phyloP scores from a whole-genome alignment of 2,329 filamentous ascomycete genomes.

The Trichoderma aggressivum region DNA sequence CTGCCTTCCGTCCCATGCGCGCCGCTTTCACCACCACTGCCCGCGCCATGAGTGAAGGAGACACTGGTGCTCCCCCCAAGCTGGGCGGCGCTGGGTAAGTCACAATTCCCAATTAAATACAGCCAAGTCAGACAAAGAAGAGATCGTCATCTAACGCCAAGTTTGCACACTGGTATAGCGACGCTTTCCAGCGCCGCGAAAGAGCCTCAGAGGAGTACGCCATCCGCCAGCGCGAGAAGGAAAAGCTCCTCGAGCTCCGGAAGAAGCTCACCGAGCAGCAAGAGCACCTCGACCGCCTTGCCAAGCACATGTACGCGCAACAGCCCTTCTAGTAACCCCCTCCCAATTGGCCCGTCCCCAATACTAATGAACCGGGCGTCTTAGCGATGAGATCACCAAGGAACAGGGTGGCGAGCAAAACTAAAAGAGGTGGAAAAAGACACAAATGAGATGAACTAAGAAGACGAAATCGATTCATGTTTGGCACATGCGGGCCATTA shows the following conservation, averaged over 20 bases:
- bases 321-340: slow-evolving; percentile 33
- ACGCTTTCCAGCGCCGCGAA: slow-evolving; percentile 91
- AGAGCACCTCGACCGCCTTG: slow-evolving; percentile 77
- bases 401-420: slow-evolving; percentile 66
- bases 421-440: slow-evolving; percentile 35
- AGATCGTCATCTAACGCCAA: neutral
- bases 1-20: slow-evolving; percentile 51
- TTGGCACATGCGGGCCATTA: neutral
- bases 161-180: slow-evolving; percentile 48
- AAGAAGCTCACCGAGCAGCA: slow-evolving; percentile 73
- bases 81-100: slow-evolving; percentile 53
- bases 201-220: slow-evolving; percentile 79
- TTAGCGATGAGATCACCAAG: slow-evolving; percentile 73
- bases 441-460: neutral
- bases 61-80: slow-evolving; percentile 61
- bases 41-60: slow-evolving; percentile 65
- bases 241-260: slow-evolving; percentile 79
- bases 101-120: neutral
- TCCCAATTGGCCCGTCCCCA: neutral
- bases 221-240: slow-evolving; percentile 82
- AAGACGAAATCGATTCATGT: slow-evolving; percentile 16
- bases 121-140: neutral
- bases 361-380: slow-evolving; percentile 14
- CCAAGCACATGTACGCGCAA: slow-evolving; percentile 69
- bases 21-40: slow-evolving; percentile 61